Percentiles rank a stretch among this genome's conserved stretches.
phyloP scores from a whole-genome alignment of 768 basidiomycete genomes.

The Amanita thiersii region DNA sequence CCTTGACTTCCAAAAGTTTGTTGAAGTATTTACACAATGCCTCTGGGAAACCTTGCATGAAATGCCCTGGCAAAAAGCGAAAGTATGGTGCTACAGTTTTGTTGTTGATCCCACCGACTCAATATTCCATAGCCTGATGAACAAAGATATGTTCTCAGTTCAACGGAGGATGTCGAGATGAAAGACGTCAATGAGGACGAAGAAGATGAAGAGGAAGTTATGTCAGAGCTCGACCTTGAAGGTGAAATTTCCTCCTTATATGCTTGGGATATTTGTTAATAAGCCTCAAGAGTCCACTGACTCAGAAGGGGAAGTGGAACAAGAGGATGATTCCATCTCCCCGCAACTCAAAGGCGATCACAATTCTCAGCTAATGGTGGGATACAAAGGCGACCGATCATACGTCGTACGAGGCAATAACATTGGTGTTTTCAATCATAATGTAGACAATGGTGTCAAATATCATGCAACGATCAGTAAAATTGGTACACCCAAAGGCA shows the following conservation, averaged over 20 bases:
- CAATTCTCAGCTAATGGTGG: conserved; percentile 88
- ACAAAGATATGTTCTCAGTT: conserved; percentile 71
- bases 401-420: conserved; percentile 90
- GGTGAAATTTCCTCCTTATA: conserved; percentile 29
- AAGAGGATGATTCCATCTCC: conserved; percentile 37
- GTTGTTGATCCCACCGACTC: not conserved
- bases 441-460: conserved; percentile 62
- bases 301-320: conserved; percentile 26
- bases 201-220: conserved; percentile 73
- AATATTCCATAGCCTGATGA: conserved; percentile 58
- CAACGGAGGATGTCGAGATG: conserved; percentile 88
- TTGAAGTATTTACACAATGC: conserved; percentile 55
- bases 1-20: conserved; percentile 53
- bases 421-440: conserved; percentile 84
- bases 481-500: conserved; percentile 71
- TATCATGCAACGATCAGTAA: conserved; percentile 86
- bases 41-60: conserved; percentile 79
- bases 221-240: conserved; percentile 56
- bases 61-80: conserved; percentile 69
- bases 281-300: conserved; percentile 32
- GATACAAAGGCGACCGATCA: conserved; percentile 91
- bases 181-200: conserved; percentile 65
- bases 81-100: conserved; percentile 35
- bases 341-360: conserved; percentile 46
- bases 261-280: conserved; percentile 4